A percentile compares a stretch with the other conserved stretches of the same genome.
These are phyloP conservation scores for Lodderomyces pseudojiufengensis DNA, from an alignment of 1,139 yeast genomes.

Conservation along the genomic window DNA sequence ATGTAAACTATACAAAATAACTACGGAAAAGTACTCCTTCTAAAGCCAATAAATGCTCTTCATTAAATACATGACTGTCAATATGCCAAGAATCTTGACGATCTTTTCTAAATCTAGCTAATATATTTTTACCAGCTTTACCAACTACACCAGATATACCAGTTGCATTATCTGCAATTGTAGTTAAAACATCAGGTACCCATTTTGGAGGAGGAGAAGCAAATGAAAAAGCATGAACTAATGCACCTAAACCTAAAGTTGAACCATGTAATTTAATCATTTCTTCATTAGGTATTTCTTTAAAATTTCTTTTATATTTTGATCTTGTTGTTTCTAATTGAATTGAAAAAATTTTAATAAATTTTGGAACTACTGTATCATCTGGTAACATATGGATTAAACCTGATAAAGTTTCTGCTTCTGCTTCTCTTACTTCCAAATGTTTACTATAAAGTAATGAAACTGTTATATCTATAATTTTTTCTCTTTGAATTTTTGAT, in stretches of 20 bases:
- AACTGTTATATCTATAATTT: slow-evolving; percentile 52
- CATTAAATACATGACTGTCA: slow-evolving; percentile 72
- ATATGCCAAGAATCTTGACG: slow-evolving; percentile 97
- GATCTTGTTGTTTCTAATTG: slow-evolving; percentile 33
- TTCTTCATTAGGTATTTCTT: slow-evolving; percentile 37
- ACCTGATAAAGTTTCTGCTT: slow-evolving; percentile 75
- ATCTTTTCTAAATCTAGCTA: slow-evolving; percentile 85
- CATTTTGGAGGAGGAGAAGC: slow-evolving; percentile 88
- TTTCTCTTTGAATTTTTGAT: slow-evolving; percentile 42
- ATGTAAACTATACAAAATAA: slow-evolving; percentile 62
- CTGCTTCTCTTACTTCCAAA: slow-evolving; percentile 74
- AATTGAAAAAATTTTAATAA: slow-evolving; percentile 21
- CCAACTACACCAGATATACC: slow-evolving; percentile 77
- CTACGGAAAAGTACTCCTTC: slow-evolving; percentile 95
- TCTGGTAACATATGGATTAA: slow-evolving; percentile 77
- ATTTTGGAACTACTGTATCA: slow-evolving; percentile 25
- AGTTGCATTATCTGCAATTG: slow-evolving; percentile 66
- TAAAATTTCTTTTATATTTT: slow-evolving; percentile 28
- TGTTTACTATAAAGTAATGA: slow-evolving; percentile 57
- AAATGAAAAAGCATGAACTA: slow-evolving; percentile 88
- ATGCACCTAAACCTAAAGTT: slow-evolving; percentile 82
- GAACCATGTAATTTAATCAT: slow-evolving; percentile 71
- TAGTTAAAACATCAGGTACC: slow-evolving; percentile 74
- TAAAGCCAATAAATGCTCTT: slow-evolving; percentile 80
- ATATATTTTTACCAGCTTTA: slow-evolving; percentile 74